phyloP scores from a whole-genome alignment of 2,329 filamentous ascomycete genomes.

The Aspergillus awamori region DNA sequence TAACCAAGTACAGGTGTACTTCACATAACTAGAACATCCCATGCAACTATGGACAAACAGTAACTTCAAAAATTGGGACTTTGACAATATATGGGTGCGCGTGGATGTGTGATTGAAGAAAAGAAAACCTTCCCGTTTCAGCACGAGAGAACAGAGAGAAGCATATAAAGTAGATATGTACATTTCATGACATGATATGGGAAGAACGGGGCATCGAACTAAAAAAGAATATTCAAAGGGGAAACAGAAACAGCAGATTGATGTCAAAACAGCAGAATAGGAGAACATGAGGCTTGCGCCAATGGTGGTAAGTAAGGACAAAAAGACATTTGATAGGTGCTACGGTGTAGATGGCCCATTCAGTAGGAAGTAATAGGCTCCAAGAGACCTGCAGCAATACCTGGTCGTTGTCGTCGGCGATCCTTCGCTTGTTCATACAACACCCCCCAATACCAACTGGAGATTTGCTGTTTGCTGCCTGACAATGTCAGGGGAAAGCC shows the following conservation, averaged over 20 bases:
- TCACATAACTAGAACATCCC: background rate
- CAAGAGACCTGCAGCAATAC: background rate
- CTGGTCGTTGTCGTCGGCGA: background rate
- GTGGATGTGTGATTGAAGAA: background rate
- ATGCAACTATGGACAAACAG: background rate
- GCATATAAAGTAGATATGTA: constrained; percentile 31
- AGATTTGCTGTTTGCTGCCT: background rate
- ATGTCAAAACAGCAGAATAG: too few relatives aligned
- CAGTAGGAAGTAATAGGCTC: background rate
- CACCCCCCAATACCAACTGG: background rate
- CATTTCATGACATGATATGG: constrained; percentile 33
- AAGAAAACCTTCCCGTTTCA: background rate
- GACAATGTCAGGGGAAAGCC: background rate
- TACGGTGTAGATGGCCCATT: background rate
- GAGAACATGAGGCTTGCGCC: too few relatives aligned
- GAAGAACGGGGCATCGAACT: background rate
- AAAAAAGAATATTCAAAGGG: constrained; percentile 4
- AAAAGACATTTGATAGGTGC: background rate
- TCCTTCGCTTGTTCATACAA: background rate
- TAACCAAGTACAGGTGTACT: background rate
- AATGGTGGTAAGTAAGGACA: background rate
- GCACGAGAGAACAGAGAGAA: background rate
- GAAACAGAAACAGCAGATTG: background rate
- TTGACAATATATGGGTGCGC: background rate
- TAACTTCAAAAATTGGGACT: background rate